Base-by-base conservation (phyloP, 2,329 filamentous ascomycete species). In the Cercospora sp. region DNA sequence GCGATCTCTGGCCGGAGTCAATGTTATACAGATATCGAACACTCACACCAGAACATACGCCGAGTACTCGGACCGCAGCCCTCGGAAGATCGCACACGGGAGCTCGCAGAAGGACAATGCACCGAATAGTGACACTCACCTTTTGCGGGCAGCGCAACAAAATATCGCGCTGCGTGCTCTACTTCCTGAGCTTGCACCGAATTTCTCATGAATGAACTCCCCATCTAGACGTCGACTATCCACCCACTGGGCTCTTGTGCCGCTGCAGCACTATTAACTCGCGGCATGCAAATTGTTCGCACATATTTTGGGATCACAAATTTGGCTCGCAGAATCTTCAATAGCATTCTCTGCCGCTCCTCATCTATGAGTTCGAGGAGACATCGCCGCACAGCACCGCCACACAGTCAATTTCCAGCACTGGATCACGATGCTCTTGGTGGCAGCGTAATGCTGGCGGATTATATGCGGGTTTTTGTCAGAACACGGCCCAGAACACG, bases 381-480 rank as follows among this genome's bases (percentile, higher is more conserved):
- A 13, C 45, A 51, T 23, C 31, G 6, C 36, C 61, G 26, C n/a
- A 23, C 18, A 60, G 30, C 63, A 53, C 55, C 53, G 63, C 63
- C 63, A 16, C 55, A 36, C 9, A 8, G 16, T 31, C 57, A 59
- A 53, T 60, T 20, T 60, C 45, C 55, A 53, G 40, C 12, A 26
- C 31, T 26, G 16, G 55, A 26, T 53, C 63, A 65, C 36, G 42
- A 48, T 51, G 33, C 26, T 28, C 42, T 42, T 60, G 33, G 63
- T 65, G 31, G 63, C 55, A 55, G 63, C 63, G 33, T 51, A 28
- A 65, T 65, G 55, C 63, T 30, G 63, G 57, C 63, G 63, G 63
- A 36, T 36, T 40, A 65, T 53, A 28, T 60, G 58, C 63, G 63
- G 63, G 33, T 13, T 13, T 23, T 48, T 28, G 28, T 31, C 16